Evolutionary conservation across 441 rosid species (phyloP).

Genomic region (Metrosideros polymorpha): DNA sequence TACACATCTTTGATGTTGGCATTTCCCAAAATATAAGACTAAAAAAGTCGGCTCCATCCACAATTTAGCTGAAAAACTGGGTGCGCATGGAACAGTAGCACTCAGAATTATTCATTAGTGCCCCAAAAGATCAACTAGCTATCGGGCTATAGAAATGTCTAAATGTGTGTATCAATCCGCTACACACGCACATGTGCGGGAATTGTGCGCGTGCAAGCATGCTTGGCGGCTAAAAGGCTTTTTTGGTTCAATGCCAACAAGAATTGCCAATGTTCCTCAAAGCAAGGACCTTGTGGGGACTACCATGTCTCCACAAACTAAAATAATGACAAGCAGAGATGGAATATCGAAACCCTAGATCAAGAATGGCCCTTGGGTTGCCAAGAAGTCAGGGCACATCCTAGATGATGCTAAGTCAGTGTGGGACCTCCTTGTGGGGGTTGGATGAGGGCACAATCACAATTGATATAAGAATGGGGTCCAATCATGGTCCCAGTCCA

Average conservation of each 20-base stretch:
- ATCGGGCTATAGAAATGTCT: background rate
- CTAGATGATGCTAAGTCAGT: conserved; percentile 29
- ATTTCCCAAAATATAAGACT: background rate
- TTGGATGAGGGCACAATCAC: conserved; percentile 27
- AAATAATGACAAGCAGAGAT: background rate
- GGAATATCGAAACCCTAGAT: background rate
- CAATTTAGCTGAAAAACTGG: background rate
- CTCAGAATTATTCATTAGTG: conserved; percentile 24
- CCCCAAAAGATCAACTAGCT: background rate
- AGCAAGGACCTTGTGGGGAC: conserved; percentile 25
- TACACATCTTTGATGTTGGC: background rate
- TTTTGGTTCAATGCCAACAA: background rate
- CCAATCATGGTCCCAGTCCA: background rate
- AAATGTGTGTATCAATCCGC: background rate
- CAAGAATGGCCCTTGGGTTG: conserved; percentile 17
- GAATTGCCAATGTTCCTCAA: conserved; percentile 16
- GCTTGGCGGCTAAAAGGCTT: conserved; percentile 48
- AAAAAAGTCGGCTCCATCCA: background rate
- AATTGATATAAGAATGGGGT: background rate
- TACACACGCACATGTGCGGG: conserved; percentile 16
- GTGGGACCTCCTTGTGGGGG: conserved; percentile 39
- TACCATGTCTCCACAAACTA: conserved; percentile 11
- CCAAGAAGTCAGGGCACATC: conserved; percentile 42
- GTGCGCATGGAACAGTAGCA: conserved; percentile 87
- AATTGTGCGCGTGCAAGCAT: conserved; percentile 41